Percentiles rank a stretch among this genome's conserved stretches.
These are phyloP conservation scores for Nakazawaea wickerhamii DNA, from an alignment of 805 yeast species.

Conservation along the genomic window DNA sequence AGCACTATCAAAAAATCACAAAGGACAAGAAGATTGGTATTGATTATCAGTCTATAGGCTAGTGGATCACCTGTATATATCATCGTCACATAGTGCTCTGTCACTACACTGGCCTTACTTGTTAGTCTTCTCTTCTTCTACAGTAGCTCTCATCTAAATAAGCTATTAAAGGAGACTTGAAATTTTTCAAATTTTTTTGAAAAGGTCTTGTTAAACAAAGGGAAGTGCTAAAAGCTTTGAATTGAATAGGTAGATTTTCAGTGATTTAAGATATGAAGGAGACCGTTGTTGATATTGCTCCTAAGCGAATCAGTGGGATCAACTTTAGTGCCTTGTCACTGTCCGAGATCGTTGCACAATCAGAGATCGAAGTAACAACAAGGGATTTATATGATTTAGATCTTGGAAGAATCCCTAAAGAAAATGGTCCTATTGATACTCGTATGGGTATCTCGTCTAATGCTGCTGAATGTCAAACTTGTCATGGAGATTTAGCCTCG, in stretches of 20 bases:
- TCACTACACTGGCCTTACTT: too few species aligned
- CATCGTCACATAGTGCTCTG: too few species aligned
- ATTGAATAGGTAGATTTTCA: background rate
- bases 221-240: too few species aligned
- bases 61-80: too few species aligned
- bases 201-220: too few species aligned
- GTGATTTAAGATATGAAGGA: constrained; percentile 25
- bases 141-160: too few species aligned
- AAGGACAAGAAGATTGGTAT: too few species aligned
- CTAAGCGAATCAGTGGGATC: constrained; percentile 84
- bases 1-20: too few species aligned
- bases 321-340: constrained; percentile 93
- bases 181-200: too few species aligned
- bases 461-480: constrained; percentile 79
- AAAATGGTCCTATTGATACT: constrained; percentile 84
- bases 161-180: too few species aligned
- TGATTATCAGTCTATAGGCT: too few species aligned
- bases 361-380: constrained; percentile 89
- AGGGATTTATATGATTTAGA: constrained; percentile 90
- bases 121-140: too few species aligned
- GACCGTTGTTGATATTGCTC: constrained; percentile 69
- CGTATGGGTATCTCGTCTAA: constrained; percentile 93
- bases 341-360: constrained; percentile 84
- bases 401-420: constrained; percentile 77
- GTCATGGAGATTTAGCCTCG: constrained; percentile 85